Evolutionary conservation across 495 filamentous ascomycete species (phyloP).

Genomic region (Talaromyces thailandensis): DNA sequence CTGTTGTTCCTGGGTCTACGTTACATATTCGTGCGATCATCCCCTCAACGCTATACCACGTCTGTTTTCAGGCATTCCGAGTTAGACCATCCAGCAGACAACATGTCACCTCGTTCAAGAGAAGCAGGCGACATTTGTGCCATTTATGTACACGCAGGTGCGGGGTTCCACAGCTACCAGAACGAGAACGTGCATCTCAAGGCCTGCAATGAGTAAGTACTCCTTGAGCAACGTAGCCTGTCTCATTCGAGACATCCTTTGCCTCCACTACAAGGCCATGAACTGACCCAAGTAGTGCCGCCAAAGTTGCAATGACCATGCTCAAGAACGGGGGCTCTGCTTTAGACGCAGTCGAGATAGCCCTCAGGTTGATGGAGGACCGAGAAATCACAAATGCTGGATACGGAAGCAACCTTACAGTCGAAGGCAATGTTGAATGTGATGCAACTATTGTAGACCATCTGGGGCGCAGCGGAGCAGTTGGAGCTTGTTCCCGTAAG

Average conservation of each 20-base stretch:
- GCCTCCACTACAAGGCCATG: background rate
- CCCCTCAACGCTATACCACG: background rate
- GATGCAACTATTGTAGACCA: constrained; percentile 92
- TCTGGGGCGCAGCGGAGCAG: constrained; percentile 81
- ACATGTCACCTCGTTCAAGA: constrained; percentile 21
- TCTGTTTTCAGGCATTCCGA: background rate
- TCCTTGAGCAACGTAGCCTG: background rate
- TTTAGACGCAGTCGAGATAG: constrained; percentile 86
- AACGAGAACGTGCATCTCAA: constrained; percentile 79
- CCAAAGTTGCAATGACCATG: constrained; percentile 66
- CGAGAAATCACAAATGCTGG: constrained; percentile 94
- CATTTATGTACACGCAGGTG: constrained; percentile 94
- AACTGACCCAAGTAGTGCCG: constrained; percentile 50
- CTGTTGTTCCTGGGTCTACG: background rate
- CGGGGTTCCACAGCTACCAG: constrained; percentile 80
- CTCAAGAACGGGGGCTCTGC: constrained; percentile 70
- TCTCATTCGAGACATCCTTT: background rate
- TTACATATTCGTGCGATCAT: background rate
- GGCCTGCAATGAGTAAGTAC: constrained; percentile 76
- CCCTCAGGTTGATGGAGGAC: constrained; percentile 80
- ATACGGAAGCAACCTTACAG: constrained; percentile 88
- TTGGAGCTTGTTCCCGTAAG: constrained; percentile 82
- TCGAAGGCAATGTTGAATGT: constrained; percentile 85
- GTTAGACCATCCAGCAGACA: background rate
- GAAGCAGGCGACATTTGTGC: constrained; percentile 43